phyloP scores from a whole-genome alignment of 345 rosid species.

The Jatropha curcas region DNA sequence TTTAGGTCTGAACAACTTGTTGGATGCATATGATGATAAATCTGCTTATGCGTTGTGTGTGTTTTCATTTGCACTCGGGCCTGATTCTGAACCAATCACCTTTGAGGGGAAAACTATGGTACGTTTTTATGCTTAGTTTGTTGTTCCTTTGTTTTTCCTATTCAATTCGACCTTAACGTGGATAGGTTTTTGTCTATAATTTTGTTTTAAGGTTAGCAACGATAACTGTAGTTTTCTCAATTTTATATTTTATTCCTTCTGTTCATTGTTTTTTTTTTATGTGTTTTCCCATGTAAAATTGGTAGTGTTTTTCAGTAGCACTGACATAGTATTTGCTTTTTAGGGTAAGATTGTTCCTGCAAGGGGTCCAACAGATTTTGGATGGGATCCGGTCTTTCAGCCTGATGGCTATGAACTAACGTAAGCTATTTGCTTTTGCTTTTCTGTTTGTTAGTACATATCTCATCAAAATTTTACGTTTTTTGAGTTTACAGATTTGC shows the following conservation, averaged over 20 bases:
- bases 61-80: constrained; percentile 79
- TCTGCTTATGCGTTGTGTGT: constrained; percentile 90
- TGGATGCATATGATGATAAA: constrained; percentile 91
- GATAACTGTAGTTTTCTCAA: no score
- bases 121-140: background rate
- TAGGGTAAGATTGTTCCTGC: constrained; percentile 91
- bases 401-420: constrained; percentile 87
- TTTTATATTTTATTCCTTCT: no score
- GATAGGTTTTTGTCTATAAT: no score
- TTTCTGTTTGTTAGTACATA: background rate
- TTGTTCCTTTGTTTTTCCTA: background rate
- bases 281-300: background rate
- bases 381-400: constrained; percentile 97
- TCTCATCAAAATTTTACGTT: no score
- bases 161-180: no score
- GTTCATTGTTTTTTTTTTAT: no score
- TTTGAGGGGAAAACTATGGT: constrained; percentile 84
- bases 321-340: background rate
- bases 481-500: constrained; percentile 55
- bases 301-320: no score
- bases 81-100: constrained; percentile 66
- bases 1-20: constrained; percentile 75
- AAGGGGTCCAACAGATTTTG: constrained; percentile 86
- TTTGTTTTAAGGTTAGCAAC: no score
- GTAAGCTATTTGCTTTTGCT: constrained; percentile 30